Evolutionary conservation across 345 rosid genomes (phyloP).

Genomic region (Gossypium longicalyx): DNA sequence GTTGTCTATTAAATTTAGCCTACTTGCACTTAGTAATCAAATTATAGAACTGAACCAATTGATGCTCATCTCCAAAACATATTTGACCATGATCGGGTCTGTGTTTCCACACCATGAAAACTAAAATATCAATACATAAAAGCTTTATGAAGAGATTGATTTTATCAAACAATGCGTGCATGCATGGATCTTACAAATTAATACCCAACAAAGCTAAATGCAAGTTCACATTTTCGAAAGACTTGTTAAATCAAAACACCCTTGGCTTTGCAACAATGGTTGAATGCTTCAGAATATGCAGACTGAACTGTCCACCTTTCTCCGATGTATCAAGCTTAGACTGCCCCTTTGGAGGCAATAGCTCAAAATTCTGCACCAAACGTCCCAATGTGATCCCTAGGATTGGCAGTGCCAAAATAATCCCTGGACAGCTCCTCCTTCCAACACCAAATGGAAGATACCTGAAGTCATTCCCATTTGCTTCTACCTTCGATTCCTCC

Average conservation of each 20-base stretch:
- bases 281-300: conserved; percentile 90
- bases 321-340: conserved; percentile 70
- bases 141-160: background rate
- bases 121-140: background rate
- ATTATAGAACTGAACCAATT: no score
- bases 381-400: conserved; percentile 86
- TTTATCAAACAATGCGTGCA: background rate
- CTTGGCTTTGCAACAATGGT: conserved; percentile 91
- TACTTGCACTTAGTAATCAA: no score
- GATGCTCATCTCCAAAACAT: no score
- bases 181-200: background rate
- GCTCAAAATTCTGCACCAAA: conserved; percentile 93
- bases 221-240: background rate
- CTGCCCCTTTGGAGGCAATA: conserved; percentile 86
- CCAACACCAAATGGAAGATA: conserved; percentile 97
- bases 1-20: no score
- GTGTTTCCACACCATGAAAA: background rate
- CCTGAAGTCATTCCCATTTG: conserved; percentile 88
- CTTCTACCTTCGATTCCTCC: conserved; percentile 91
- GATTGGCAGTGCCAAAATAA: conserved; percentile 88
- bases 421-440: conserved; percentile 96
- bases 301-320: conserved; percentile 97
- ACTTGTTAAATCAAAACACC: conserved; percentile 14
- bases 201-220: background rate
- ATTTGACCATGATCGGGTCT: background rate